Conservation (phyloP, 768 basidiomycete genomes). For the Mrakia frigida region DNA sequence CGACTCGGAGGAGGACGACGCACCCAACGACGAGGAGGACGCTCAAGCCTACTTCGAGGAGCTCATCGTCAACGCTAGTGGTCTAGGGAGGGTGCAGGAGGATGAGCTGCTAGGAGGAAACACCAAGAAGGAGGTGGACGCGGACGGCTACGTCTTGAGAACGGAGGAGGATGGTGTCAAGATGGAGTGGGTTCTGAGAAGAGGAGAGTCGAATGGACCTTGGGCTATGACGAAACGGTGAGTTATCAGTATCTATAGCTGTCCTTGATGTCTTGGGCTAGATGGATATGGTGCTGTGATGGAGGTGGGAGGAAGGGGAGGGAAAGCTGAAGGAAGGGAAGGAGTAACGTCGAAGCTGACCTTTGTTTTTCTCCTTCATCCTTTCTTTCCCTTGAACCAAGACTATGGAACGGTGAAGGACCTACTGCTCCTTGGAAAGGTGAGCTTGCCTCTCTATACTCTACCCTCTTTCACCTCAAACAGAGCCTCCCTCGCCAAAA, state of each 20-base stretch:
- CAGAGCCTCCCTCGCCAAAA: neutral
- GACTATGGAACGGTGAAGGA: constrained; percentile 31
- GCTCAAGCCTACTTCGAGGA: constrained; percentile 34
- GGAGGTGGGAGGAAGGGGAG: too few relatives aligned
- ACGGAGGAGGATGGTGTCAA: constrained; percentile 11
- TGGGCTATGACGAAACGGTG: constrained; percentile 31
- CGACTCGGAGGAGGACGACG: neutral
- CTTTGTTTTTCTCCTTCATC: neutral
- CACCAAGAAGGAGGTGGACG: constrained; percentile 14
- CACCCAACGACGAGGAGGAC: constrained; percentile 28
- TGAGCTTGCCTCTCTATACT: neutral
- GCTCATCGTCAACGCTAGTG: constrained; percentile 15
- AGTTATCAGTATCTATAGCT: neutral
- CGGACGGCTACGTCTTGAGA: constrained; percentile 29
- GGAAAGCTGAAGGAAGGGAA: neutral
- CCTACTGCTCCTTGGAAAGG: constrained; percentile 31
- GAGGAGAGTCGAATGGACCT: constrained; percentile 23
- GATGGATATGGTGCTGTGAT: too few relatives aligned
- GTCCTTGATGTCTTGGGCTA: too few relatives aligned
- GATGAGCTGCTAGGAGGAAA: neutral
- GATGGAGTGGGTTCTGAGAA: constrained; percentile 31
- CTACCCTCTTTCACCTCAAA: too few relatives aligned
- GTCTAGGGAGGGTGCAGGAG: neutral
- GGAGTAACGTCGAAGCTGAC: neutral
- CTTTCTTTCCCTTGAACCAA: neutral